Conservation (phyloP, 1,139 yeast genomes). For the Blastobotrys elegans region DNA sequence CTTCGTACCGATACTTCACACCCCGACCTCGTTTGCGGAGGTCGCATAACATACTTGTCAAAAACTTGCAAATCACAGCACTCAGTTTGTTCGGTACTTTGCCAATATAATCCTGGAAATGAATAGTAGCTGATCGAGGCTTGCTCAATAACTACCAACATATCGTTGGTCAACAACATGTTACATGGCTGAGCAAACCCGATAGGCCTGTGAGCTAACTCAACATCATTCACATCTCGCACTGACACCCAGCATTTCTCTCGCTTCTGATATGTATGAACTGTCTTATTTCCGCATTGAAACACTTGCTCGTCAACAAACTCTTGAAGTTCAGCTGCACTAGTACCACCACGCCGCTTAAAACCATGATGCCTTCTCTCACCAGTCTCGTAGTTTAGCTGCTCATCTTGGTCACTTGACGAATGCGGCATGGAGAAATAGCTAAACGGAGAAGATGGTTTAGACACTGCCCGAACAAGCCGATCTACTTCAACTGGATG, state of each 20-base stretch:
- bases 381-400: conserved; percentile 1
- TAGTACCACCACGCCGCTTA: too few species aligned
- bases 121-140: not conserved
- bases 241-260: not conserved
- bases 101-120: not conserved
- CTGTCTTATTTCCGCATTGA: not conserved
- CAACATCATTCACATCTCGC: not conserved
- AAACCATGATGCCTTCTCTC: too few species aligned
- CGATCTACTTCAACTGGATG: not conserved
- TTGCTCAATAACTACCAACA: not conserved
- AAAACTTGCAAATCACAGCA: not conserved
- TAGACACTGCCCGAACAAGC: not conserved
- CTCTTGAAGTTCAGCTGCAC: too few species aligned
- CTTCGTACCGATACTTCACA: not conserved
- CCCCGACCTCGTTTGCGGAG: not conserved
- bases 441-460: not conserved
- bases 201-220: not conserved
- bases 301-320: not conserved
- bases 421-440: conserved; percentile 1
- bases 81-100: not conserved
- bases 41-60: not conserved
- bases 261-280: not conserved
- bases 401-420: not conserved
- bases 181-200: not conserved
- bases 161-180: not conserved